These are phyloP conservation scores for Raphanus sativus DNA, from an alignment of 345 rosid genomes.

Conservation along the genomic window DNA sequence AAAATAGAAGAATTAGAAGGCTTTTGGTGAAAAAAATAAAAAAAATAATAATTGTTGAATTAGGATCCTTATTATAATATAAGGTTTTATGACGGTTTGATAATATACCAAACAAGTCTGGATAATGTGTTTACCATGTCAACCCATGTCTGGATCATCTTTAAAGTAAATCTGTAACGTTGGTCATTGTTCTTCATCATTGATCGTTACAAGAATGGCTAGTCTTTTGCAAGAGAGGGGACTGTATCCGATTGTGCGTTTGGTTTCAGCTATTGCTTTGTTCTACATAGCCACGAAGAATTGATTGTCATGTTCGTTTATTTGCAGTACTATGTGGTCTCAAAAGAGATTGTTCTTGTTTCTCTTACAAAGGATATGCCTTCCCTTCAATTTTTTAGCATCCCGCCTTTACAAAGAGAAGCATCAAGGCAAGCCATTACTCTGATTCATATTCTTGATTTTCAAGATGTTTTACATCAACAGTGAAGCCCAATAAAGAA, in stretches of 20 bases:
- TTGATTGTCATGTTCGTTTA: neutral
- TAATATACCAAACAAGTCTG: too few species aligned
- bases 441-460: slow-evolving; percentile 34
- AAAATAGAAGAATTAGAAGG: slow-evolving; percentile 11
- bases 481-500: slow-evolving; percentile 1
- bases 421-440: slow-evolving; percentile 25
- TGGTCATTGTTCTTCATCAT: neutral
- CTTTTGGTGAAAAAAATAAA: slow-evolving; percentile 32
- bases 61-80: slow-evolving; percentile 33
- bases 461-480: slow-evolving; percentile 60
- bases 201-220: too few species aligned
- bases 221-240: too few species aligned
- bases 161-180: neutral
- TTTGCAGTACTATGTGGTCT: neutral
- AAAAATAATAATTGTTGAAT: slow-evolving; percentile 26
- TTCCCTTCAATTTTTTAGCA: neutral
- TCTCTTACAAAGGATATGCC: neutral
- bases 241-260: too few species aligned
- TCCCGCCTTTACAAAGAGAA: slow-evolving; percentile 15
- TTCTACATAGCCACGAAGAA: neutral
- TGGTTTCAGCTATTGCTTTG: too few species aligned
- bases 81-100: slow-evolving; percentile 42
- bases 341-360: neutral
- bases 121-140: neutral
- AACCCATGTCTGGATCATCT: neutral